Evolutionary conservation across 2,329 filamentous ascomycete species (phyloP), one percentile per base, ranked within the genome.

Genomic region (Colletotrichum destructivum): DNA sequence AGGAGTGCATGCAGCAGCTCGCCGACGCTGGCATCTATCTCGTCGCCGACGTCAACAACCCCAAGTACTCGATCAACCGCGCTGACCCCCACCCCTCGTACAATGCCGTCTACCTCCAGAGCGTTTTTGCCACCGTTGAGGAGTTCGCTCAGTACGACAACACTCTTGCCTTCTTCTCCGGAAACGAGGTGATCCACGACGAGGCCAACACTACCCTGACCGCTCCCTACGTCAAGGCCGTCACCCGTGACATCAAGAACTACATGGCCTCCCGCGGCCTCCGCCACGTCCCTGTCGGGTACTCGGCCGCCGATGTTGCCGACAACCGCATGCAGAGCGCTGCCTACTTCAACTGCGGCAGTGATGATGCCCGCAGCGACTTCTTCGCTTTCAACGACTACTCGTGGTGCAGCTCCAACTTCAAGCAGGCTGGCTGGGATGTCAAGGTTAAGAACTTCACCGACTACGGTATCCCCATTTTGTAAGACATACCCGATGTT

Each of bases 331-430:
- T 93, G 84, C 90, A 98, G 85, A 94, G 94, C 81, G 95, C 95
- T 59, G 79, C 91, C 65, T 98, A 97, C 88, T 94, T 98, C 91
- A 98, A 98, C 89, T 98, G 95, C 80, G 95, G 95, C 73, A 86
- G 89, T 66, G 93, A 96, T 60, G 92, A 95, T 75, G 90, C 92
- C 84, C 92, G 95, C 76, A 94, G 92, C 77, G 95, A 98, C 83
- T 96, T 96, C 85, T 96, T 95, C 78, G 93, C 92, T 72, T 95
- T 95, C 84, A 96, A 96, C 84, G 94, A 96, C 84, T 96, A 96
- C 85, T 95, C 93, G 2, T 96, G 92, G 92, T 96, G 94, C 82
- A 91, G 92, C 74, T 91, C 91, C 57, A 87, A 90, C 76, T 95
- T 93, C 85, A 81, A 82, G 57, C 86, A 83, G 56, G 92, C 95